Conservation (phyloP, 768 basidiomycete species). For the Mycena rebaudengoi region DNA sequence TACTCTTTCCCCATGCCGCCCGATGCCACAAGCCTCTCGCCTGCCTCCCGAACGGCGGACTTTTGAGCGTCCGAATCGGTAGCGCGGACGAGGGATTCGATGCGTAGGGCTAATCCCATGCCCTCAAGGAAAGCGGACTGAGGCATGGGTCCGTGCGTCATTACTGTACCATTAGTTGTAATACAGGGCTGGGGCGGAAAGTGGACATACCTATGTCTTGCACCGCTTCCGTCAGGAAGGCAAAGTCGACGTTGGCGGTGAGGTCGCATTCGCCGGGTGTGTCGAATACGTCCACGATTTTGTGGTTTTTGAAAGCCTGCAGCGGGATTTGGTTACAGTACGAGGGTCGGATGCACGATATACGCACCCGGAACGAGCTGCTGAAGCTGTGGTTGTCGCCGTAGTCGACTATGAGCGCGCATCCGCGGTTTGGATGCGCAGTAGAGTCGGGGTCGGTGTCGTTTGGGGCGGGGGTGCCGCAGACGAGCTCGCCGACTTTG, state of each 20-base stretch:
- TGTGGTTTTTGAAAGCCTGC: conserved; percentile 91
- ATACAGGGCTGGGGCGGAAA: not conserved
- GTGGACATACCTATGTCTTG: conserved; percentile 62
- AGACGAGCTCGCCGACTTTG: conserved; percentile 70
- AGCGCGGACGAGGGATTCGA: conserved; percentile 61
- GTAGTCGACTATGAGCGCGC: conserved; percentile 90
- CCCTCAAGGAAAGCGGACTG: conserved; percentile 82
- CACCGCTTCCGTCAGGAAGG: conserved; percentile 83
- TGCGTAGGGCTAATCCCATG: conserved; percentile 78
- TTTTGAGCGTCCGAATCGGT: conserved; percentile 58
- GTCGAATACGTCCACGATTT: conserved; percentile 85
- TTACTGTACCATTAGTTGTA: conserved; percentile 50
- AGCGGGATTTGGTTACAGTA: conserved; percentile 5
- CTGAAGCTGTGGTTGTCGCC: conserved; percentile 76
- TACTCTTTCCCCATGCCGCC: conserved; percentile 91
- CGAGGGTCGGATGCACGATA: not conserved
- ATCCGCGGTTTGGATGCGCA: conserved; percentile 58
- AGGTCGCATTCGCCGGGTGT: conserved; percentile 89
- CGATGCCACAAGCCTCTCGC: conserved; percentile 77
- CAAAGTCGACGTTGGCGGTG: conserved; percentile 97
- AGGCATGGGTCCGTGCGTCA: conserved; percentile 70
- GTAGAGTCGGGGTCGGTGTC: conserved; percentile 21
- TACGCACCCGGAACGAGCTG: conserved; percentile 82
- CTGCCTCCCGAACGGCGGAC: conserved; percentile 63
- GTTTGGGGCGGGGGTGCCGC: conserved; percentile 22